Evolutionary conservation across 805 yeast species (phyloP), one percentile per base, ranked within the genome.

Genomic region (Sugiyamaella smithiae): DNA sequence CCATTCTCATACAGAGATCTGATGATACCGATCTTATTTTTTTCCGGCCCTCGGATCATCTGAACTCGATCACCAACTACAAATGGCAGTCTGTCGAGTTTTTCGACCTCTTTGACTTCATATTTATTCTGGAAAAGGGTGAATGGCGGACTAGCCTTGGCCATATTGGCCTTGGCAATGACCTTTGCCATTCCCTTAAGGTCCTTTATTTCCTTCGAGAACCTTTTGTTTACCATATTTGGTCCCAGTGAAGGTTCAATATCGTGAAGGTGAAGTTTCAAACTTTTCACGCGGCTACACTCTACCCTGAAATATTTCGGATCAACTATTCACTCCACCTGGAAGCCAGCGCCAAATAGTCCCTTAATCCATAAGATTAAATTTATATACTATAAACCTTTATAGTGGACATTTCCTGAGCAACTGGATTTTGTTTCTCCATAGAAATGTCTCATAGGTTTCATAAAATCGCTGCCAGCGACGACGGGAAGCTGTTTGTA

Each of bases 31-130:
- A 89, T 74, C 23, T 78, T 81, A n/a, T 96, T 96, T 60, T 79
- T 80, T 60, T 78, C 76, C 41, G 75, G 73, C 16, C 97, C 97
- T 45, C 74, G 75, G 23, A 80, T 71, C 22, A 88, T 73, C 62
- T 88, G 77, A 1, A 86, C 95, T 52, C 84, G 72, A 67, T 88
- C 96, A 17, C 95, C 95, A 19, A 79, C 80, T 40, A 82, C 71
- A 55, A 79, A 81, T 16, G 56, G 60, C 20, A 46, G 20, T 16
- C 33, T 14, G n/a, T 52, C 48, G 12, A 71, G 69, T 57, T 74
- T 75, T 37, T 66, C 63, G 11, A 63, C 60, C 37, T 63, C 64
- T 2, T 66, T 66, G 14, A 70, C 68, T 22, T 58, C 58, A 25
- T 52, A 40, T 24, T 52, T 44, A 16, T 47, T 26, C 50, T 59